Base-by-base conservation (phyloP, 208 protist species). In the Leishmania amazonensis region DNA sequence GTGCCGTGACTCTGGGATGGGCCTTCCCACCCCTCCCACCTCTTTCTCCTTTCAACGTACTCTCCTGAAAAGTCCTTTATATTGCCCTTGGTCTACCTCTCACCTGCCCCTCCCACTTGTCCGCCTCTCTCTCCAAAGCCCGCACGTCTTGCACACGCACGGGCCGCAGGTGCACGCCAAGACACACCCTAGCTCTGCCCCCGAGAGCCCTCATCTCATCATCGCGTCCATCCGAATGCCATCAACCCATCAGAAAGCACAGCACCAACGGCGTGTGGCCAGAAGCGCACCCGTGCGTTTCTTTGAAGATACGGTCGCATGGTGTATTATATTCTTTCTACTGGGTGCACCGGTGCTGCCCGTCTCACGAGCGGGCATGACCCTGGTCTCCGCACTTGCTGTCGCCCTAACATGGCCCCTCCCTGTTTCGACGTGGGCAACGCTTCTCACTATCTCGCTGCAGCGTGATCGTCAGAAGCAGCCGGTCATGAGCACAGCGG, bases 301-400 rank as follows among this genome's bases (percentile, higher is more conserved):
- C 47, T 57, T 78, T 1, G 17, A 45, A 62, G 84, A 87, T 65
- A 68, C 58, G 4, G 57, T 45, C 0, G 67, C 19, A 17, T 88
- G 85, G 85, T 83, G 24, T 67, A 19, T 38, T 9, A 19, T 77
- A 3, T 86, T 88, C 31, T 73, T 83, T n/a, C 58, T 88, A 21
- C 53, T 88, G 21, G 85, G 85, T 42, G 85, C 78, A 0, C 81
- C 85, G 1, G 54, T 81, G 65, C 58, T 81, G 8, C 75, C 84
- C 5, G 28, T 77, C 17, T 42, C 15, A 1, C 70, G 79, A n/a
- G 70, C 83, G 28, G 58, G 57, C 31, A 73, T 57, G 8, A 85
- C 76, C 2, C 35, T 81, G 53, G 9, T 76, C 28, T 45, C 21
- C 24, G 79, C 84, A 13, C 15, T 87, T 40, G 8, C 79, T n/a